Evolutionary conservation across 2,329 filamentous ascomycete genomes (phyloP).

Genomic region (Penicillium sp.): DNA sequence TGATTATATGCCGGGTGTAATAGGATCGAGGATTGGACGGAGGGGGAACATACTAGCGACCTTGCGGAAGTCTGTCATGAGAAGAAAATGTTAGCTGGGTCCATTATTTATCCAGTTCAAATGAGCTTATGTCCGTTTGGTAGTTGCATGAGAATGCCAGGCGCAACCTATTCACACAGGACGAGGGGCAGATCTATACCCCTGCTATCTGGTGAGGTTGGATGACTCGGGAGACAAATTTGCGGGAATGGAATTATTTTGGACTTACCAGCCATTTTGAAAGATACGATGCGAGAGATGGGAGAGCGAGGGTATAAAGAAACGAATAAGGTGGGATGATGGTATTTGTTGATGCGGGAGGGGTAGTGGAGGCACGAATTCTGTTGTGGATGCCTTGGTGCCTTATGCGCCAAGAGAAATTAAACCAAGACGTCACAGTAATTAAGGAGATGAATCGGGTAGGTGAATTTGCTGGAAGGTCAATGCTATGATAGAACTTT

Average conservation of each 20-base stretch:
- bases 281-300: conserved; percentile 9
- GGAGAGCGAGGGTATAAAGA: conserved; percentile 20
- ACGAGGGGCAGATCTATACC: conserved; percentile 12
- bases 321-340: conserved; percentile 9
- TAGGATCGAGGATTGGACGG: neutral
- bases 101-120: neutral
- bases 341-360: conserved; percentile 26
- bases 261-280: conserved; percentile 40
- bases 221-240: neutral
- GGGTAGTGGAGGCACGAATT: conserved; percentile 28
- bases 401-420: conserved; percentile 12
- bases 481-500: neutral
- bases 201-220: neutral
- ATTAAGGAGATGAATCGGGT: conserved; percentile 1
- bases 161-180: conserved; percentile 18
- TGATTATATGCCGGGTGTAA: conserved; percentile 8
- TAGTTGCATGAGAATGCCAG: neutral
- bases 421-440: neutral
- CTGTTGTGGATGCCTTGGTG: conserved; percentile 19
- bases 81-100: conserved; percentile 13
- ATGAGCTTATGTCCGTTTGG: conserved; percentile 3
- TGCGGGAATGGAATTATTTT: neutral
- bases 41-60: conserved; percentile 41
- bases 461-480: neutral
- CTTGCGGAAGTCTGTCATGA: conserved; percentile 35